Conservation (phyloP, 768 basidiomycete genomes). For the Cystobasidium onofrii region DNA sequence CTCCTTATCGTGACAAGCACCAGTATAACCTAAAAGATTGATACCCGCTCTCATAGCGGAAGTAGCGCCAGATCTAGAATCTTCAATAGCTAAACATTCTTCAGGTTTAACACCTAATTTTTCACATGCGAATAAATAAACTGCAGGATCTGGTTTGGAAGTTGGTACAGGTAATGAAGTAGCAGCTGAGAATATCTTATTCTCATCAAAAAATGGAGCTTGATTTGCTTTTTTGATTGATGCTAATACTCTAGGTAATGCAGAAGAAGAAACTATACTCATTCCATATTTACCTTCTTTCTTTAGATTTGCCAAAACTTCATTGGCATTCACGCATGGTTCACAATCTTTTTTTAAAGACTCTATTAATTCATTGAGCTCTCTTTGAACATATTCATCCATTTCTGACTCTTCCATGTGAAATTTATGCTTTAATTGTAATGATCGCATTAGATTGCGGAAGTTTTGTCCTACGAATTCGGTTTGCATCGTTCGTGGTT, state of each 20-base stretch:
- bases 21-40: conserved; percentile 37
- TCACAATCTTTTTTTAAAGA: conserved; percentile 30
- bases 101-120: conserved; percentile 35
- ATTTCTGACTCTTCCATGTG: conserved; percentile 31
- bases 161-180: conserved; percentile 37
- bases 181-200: conserved; percentile 37
- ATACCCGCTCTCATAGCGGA: conserved; percentile 40
- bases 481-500: conserved; percentile 32
- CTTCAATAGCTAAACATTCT: conserved; percentile 38
- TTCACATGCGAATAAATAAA: conserved; percentile 38
- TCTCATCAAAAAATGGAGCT: conserved; percentile 33
- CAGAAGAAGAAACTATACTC: conserved; percentile 37
- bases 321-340: conserved; percentile 35
- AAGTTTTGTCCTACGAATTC: conserved; percentile 41
- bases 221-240: conserved; percentile 36
- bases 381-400: conserved; percentile 35
- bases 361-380: conserved; percentile 30
- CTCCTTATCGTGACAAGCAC: conserved; percentile 38
- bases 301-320: conserved; percentile 28
- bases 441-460: conserved; percentile 35
- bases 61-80: conserved; percentile 39
- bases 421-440: conserved; percentile 37
- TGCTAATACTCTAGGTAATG: conserved; percentile 35
- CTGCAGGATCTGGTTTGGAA: conserved; percentile 40
- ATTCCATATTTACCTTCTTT: conserved; percentile 34